Base-by-base conservation (phyloP, 441 rosid species). In the Gossypium gossypioides region DNA sequence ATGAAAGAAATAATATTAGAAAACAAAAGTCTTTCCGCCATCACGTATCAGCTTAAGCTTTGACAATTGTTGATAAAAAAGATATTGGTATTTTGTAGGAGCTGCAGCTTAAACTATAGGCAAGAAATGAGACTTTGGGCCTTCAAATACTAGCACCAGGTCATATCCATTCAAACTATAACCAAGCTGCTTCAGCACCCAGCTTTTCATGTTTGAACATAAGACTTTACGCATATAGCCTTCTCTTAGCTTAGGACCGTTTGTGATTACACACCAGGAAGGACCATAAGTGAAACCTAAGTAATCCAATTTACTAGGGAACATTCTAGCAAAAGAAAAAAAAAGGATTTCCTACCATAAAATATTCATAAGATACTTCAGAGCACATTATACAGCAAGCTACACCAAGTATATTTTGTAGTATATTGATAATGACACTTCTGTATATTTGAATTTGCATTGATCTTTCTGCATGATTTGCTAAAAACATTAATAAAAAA, bases 241-340 rank as follows among this genome's bases (percentile, higher is more conserved):
- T 32, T 54, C n/a, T 19, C 40, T 22, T 68, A 16, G 6, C 37
- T 52, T 32, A 19, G 61, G 27, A 16, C 50, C 13, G 12, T 50
- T 13, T 24, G 46, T 13, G 69, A 54, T 18, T n/a, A 67, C 18
- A 57, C 42, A 25, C 2, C 58, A 15, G 58, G 59, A n/a, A 25
- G 72, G 60, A 51, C 72, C 27, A 51, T 9, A 68, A 51, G 9
- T 68, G 60, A 51, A 68, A 68, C 60, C 3, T 51, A 67, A 25
- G 71, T 67, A 27, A 27, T 3, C 60, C 18, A 32, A 68, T 7
- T 51, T 27, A 19, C 6, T 68, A 51, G 16, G 6, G 46, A 68
- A 29, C 25, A 52, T 29, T 32, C 71, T 25, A 48, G 24, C 18
- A 54, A 6, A 56, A 56, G 29, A 52, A 68, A 68, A 68, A 27